Evolutionary conservation across 805 yeast species (phyloP).

Genomic region (Saccharomyces jurei): DNA sequence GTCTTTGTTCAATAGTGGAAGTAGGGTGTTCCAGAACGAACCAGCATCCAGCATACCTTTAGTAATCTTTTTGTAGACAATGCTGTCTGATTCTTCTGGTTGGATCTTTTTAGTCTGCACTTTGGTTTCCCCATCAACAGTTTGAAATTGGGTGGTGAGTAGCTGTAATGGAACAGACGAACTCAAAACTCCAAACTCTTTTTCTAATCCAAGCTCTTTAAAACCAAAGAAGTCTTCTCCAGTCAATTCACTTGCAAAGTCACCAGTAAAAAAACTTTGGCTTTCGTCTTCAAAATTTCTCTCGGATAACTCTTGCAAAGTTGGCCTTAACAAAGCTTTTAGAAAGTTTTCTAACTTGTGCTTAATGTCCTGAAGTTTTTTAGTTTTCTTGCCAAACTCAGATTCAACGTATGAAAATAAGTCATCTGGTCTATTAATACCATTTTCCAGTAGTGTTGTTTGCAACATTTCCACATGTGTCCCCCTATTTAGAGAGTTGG

Average conservation of each 20-base stretch:
- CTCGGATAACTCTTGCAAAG: conserved; percentile 62
- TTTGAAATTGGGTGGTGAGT: conserved; percentile 47
- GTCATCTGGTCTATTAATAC: conserved; percentile 71
- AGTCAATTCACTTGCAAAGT: conserved; percentile 73
- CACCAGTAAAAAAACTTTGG: conserved; percentile 91
- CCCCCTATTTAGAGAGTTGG: conserved; percentile 34
- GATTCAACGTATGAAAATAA: conserved; percentile 68
- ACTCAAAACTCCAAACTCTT: conserved; percentile 78
- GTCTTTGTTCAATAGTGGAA: conserved; percentile 43
- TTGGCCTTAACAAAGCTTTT: conserved; percentile 77
- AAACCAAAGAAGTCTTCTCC: conserved; percentile 99
- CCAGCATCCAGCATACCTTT: conserved; percentile 45
- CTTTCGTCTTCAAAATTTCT: conserved; percentile 79
- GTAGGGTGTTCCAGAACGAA: conserved; percentile 42
- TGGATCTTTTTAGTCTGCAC: conserved; percentile 44
- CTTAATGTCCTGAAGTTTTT: conserved; percentile 61
- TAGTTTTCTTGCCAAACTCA: conserved; percentile 58
- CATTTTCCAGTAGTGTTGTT: conserved; percentile 72
- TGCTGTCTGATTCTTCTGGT: conserved; percentile 57
- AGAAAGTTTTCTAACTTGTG: conserved; percentile 60
- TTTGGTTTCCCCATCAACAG: conserved; percentile 57
- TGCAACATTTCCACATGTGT: conserved; percentile 40
- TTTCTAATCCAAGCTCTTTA: conserved; percentile 85
- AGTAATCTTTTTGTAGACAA: conserved; percentile 44
- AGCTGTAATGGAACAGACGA: conserved; percentile 85